A percentile compares a stretch with the other conserved stretches of the same genome.
Evolutionary conservation across 192 early-diverging fungal species (phyloP).

Genomic region (Backusella tarrabulga): DNA sequence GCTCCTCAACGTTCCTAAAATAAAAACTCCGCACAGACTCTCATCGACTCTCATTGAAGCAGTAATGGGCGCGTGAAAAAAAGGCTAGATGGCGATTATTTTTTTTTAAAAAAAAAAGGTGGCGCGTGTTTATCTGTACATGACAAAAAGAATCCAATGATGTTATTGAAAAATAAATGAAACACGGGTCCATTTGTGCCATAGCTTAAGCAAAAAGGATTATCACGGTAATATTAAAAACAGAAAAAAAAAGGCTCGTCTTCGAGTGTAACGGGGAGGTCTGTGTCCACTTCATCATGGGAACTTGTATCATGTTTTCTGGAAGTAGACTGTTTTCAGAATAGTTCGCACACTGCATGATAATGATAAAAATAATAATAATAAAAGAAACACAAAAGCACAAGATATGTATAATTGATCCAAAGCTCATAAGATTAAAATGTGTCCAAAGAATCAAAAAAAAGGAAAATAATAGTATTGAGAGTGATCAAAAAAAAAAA

Average conservation of each 20-base stretch:
- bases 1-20: background rate
- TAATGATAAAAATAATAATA: background rate
- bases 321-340: background rate
- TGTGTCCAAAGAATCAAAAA: background rate
- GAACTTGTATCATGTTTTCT: conserved; percentile 4
- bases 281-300: background rate
- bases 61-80: background rate
- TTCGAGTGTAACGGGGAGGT: background rate
- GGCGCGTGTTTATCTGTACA: background rate
- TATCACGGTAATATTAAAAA: background rate
- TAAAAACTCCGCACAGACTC: background rate
- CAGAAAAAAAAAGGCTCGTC: background rate
- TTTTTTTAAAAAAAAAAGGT: background rate
- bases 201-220: background rate
- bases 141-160: background rate
- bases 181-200: background rate
- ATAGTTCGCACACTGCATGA: background rate
- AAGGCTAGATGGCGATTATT: background rate
- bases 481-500: background rate
- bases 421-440: background rate
- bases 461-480: background rate
- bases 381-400: background rate
- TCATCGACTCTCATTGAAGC: too few relatives aligned
- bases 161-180: background rate
- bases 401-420: background rate